Evolutionary conservation across 345 rosid genomes (phyloP).

Genomic region (Conringia planisiliqua): DNA sequence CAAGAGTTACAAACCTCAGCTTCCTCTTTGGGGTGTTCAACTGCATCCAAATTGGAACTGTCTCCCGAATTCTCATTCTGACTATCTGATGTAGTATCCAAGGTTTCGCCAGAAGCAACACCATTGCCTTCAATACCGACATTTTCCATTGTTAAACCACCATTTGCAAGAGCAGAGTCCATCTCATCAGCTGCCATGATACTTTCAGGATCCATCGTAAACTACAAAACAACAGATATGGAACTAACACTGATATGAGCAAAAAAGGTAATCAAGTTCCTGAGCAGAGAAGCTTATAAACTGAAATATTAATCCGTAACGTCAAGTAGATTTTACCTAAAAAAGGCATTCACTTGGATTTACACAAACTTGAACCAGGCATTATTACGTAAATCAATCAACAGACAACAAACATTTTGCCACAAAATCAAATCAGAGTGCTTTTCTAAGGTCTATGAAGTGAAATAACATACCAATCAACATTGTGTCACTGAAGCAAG

Average conservation of each 20-base stretch:
- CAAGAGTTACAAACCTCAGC: constrained; percentile 42
- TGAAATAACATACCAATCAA: background rate
- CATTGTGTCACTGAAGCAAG: constrained; percentile 15
- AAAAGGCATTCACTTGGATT: background rate
- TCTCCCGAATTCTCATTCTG: constrained; percentile 35
- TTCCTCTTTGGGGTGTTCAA: constrained; percentile 29
- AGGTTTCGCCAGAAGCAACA: constrained; percentile 22
- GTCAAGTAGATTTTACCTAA: background rate
- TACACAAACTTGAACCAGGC: background rate
- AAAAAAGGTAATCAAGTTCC: background rate
- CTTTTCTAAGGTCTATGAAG: background rate
- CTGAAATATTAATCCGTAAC: background rate
- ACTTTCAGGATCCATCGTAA: constrained; percentile 55
- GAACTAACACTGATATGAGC: background rate
- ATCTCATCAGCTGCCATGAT: constrained; percentile 37
- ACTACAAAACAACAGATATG: constrained; percentile 29
- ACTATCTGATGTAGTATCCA: constrained; percentile 26
- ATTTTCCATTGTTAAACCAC: constrained; percentile 37
- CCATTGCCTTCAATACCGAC: constrained; percentile 35
- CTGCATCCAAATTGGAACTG: constrained; percentile 34
- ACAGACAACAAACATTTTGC: background rate
- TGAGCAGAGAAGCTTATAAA: background rate
- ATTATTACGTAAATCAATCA: constrained; percentile 2
- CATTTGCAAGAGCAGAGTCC: constrained; percentile 53
- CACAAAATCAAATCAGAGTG: background rate